phyloP scores from a whole-genome alignment of 257 asterid species.

The Nyctanthes arbortristis region DNA sequence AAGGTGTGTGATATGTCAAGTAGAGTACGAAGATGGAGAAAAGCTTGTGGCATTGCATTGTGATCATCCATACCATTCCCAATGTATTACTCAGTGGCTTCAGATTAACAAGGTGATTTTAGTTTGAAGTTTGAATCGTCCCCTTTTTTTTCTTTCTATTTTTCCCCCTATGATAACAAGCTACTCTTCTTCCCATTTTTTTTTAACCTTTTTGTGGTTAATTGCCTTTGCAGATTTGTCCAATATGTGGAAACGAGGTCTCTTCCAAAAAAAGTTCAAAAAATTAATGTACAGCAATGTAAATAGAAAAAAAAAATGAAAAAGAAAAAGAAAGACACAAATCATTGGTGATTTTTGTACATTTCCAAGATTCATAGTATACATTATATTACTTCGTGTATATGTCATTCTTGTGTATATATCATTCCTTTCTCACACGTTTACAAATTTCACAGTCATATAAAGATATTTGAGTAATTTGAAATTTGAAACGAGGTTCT shows the following conservation, averaged over 20 bases:
- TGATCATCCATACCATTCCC: slow-evolving; percentile 52
- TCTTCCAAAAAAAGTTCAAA: slow-evolving; percentile 27
- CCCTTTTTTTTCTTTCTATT: neutral
- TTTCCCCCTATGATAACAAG: no score
- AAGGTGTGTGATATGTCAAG: slow-evolving; percentile 70
- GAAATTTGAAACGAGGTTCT: no score
- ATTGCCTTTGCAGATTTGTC: slow-evolving; percentile 46
- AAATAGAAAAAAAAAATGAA: slow-evolving; percentile 13
- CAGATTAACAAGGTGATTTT: slow-evolving; percentile 62
- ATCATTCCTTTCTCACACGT: no score
- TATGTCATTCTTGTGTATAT: no score
- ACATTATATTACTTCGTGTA: no score
- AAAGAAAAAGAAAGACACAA: no score
- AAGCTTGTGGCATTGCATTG: slow-evolving; percentile 46
- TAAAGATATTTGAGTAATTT: no score
- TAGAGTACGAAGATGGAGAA: slow-evolving; percentile 64
- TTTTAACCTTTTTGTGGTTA: neutral
- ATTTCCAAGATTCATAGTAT: neutral
- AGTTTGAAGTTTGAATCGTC: neutral
- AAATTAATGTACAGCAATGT: slow-evolving; percentile 13
- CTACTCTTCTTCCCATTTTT: neutral
- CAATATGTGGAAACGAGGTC: slow-evolving; percentile 59
- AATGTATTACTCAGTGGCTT: slow-evolving; percentile 60
- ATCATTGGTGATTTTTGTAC: neutral
- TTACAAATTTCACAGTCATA: no score